A percentile compares a stretch with the other conserved stretches of the same genome.
These are phyloP conservation scores for Cryptosporidium sp. DNA, from an alignment of 169 alveolate genomes.

Conservation along the genomic window DNA sequence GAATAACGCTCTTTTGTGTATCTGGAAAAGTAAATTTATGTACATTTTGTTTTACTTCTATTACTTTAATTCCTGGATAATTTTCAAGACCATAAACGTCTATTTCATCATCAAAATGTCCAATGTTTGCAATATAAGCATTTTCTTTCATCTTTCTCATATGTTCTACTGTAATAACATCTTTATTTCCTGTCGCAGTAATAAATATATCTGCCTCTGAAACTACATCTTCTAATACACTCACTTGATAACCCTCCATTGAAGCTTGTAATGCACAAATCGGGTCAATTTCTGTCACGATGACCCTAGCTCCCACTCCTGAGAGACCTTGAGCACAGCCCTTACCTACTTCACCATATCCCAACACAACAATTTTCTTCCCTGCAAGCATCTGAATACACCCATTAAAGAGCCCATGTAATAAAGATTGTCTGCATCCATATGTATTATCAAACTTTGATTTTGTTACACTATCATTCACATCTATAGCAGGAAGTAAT, in stretches of 20 bases:
- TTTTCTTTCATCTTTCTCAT: conserved; percentile 97
- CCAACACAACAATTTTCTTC: conserved; percentile 95
- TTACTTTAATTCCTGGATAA: conserved; percentile 90
- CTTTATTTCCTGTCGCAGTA: conserved; percentile 96
- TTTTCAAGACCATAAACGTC: conserved; percentile 92
- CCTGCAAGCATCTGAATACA: conserved; percentile 98
- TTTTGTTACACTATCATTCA: conserved; percentile 97
- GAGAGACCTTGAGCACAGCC: conserved; percentile 98
- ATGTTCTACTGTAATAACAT: conserved; percentile 93
- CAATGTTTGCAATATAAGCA: conserved; percentile 96
- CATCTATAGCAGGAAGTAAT: conserved; percentile 96
- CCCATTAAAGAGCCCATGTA: conserved; percentile 98
- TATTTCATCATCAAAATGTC: conserved; percentile 98
- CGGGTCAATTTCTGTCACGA: conserved; percentile 97
- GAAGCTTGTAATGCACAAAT: conserved; percentile 98
- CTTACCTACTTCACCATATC: conserved; percentile 99
- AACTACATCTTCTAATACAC: conserved; percentile 90
- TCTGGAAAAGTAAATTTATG: conserved; percentile 90
- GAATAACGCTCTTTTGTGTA: conserved; percentile 91
- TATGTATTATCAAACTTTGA: conserved; percentile 97
- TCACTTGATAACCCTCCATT: conserved; percentile 98
- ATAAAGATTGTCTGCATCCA: conserved; percentile 98
- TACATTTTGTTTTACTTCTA: conserved; percentile 93
- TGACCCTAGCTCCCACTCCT: conserved; percentile 97
- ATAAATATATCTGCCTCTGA: conserved; percentile 95